Evolutionary conservation across 1,139 yeast species (phyloP).

Genomic region (Debaryomyces fabryi): DNA sequence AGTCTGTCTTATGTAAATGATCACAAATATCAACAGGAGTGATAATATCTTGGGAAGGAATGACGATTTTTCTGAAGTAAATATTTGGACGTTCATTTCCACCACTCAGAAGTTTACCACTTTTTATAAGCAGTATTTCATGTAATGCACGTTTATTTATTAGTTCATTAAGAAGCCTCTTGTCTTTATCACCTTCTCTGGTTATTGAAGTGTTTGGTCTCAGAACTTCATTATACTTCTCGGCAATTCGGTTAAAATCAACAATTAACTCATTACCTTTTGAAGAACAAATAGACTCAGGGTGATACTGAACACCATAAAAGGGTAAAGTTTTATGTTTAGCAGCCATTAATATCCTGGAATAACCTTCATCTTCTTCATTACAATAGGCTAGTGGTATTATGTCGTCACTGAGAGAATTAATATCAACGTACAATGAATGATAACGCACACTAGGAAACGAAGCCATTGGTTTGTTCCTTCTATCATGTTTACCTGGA

Average conservation of each 20-base stretch:
- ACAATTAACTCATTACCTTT: constrained; percentile 59
- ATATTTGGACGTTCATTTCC: constrained; percentile 11
- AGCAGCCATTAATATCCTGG: constrained; percentile 75
- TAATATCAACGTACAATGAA: constrained; percentile 62
- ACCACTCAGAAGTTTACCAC: constrained; percentile 1
- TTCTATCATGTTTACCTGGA: constrained; percentile 21
- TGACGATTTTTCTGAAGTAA: constrained; percentile 19
- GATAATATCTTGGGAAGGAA: constrained; percentile 14
- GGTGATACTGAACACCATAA: constrained; percentile 96
- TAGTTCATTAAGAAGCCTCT: neutral
- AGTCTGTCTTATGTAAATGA: constrained; percentile 21
- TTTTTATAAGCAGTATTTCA: constrained; percentile 6
- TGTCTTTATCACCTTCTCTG: neutral
- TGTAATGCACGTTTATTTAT: constrained; percentile 4
- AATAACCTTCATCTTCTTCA: constrained; percentile 24
- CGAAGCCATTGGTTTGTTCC: constrained; percentile 16
- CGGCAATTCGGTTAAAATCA: constrained; percentile 66
- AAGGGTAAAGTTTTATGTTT: constrained; percentile 64
- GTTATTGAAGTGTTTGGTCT: constrained; percentile 4
- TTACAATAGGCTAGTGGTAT: constrained; percentile 62
- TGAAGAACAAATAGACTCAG: constrained; percentile 87
- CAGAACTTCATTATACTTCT: constrained; percentile 30
- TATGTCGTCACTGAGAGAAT: constrained; percentile 31
- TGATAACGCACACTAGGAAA: constrained; percentile 87
- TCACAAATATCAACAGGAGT: constrained; percentile 56